These are phyloP conservation scores for Thuja plicata DNA, from an alignment of 83 land plant species.

Conservation along the genomic window DNA sequence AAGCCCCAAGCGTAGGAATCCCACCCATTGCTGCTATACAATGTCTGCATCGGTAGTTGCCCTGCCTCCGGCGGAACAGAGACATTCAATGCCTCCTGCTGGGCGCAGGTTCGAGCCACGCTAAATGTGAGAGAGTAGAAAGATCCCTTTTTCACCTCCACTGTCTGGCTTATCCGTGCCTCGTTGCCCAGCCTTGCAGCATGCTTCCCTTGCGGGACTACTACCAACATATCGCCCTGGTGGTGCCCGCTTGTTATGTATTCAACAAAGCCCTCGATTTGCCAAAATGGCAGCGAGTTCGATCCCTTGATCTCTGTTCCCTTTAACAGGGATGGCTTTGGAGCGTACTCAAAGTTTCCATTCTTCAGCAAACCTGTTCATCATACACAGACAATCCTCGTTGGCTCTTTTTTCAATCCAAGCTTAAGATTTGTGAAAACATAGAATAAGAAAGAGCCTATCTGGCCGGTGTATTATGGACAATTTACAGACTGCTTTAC, in stretches of 20 bases:
- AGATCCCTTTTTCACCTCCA: no score
- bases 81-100: constrained; percentile 24
- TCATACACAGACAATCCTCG: neutral
- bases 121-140: constrained; percentile 59
- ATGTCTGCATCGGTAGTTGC: constrained; percentile 22
- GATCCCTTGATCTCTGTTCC: constrained; percentile 26
- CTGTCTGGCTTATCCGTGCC: neutral
- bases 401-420: no score
- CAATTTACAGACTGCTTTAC: no score
- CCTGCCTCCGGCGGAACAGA: constrained; percentile 28
- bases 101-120: constrained; percentile 73
- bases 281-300: constrained; percentile 23
- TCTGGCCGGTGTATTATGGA: no score
- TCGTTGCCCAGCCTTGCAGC: constrained; percentile 31
- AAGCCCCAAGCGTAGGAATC: constrained; percentile 27
- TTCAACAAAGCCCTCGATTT: constrained; percentile 26
- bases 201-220: constrained; percentile 21
- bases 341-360: constrained; percentile 60
- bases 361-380: constrained; percentile 26
- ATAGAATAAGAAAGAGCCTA: no score
- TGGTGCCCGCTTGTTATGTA: constrained; percentile 54
- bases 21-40: constrained; percentile 24
- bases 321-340: constrained; percentile 30
- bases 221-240: constrained; percentile 43
- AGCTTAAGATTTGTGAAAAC: no score